phyloP scores from a whole-genome alignment of 805 yeast species.

The Cephaloascus fragrans region DNA sequence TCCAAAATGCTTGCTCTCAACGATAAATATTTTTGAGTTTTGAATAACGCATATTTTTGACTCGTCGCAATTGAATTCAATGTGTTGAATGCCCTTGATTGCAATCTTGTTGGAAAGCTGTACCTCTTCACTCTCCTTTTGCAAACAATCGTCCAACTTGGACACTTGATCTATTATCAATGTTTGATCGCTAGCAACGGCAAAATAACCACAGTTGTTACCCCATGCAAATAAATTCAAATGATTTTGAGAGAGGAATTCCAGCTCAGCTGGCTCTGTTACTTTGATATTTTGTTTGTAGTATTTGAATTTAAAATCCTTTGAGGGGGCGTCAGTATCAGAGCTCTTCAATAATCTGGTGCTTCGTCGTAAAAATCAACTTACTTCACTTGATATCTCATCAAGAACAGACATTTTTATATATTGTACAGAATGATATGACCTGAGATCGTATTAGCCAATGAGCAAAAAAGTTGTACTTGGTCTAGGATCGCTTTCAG shows the following conservation, averaged over 20 bases:
- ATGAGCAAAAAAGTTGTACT: no score
- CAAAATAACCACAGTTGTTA: conserved; percentile 17
- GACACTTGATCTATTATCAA: conserved; percentile 24
- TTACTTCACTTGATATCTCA: no score
- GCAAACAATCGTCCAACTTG: conserved; percentile 17
- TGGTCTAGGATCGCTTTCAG: no score
- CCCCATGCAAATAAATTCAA: conserved; percentile 27
- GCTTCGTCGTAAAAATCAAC: no score
- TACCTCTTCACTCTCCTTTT: conserved; percentile 8
- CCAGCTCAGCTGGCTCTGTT: no score
- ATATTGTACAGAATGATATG: no score
- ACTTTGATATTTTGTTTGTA: no score
- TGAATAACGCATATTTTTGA: conserved; percentile 16
- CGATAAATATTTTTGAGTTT: conserved; percentile 9
- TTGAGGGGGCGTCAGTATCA: no score
- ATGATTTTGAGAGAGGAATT: conserved; percentile 4
- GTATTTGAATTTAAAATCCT: no score
- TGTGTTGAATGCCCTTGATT: conserved; percentile 14
- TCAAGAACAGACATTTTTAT: no score
- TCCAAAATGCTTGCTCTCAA: conserved; percentile 3
- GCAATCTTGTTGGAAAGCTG: conserved; percentile 8
- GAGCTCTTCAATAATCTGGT: no score
- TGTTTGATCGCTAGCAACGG: conserved; percentile 24
- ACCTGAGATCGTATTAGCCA: no score
- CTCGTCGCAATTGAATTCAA: conserved; percentile 19